Evolutionary conservation across 805 yeast species (phyloP), one percentile per base, ranked within the genome.

Genomic region (Monosporozyma yasuniensis): DNA sequence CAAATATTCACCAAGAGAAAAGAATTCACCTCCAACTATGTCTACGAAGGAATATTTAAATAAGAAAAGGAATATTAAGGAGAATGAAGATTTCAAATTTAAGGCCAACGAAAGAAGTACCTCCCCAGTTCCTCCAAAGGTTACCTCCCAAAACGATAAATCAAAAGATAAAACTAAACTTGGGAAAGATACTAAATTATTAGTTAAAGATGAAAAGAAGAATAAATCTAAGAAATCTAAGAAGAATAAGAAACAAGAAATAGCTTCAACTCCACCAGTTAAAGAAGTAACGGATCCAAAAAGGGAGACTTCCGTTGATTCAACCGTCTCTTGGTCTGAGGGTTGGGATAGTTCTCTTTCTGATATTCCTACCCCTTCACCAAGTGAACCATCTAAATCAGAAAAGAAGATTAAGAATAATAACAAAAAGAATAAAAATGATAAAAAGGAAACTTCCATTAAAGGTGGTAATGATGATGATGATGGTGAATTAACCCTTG

Each of bases 401-500:
- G 23, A 43, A 28, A 27, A 16, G 16, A 43, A 43, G 14, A 12
- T 9, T 2, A 43, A 9, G 16, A 18, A 47, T n/a, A 46, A 34
- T 10, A 37, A 46, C 12, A 39, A 46, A 9, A 23, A 46, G 14
- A 47, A 19, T 10, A 23, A 47, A 19, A 34, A 12, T 3, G 23
- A n/a, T 14, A 42, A 12, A 3, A 34, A 28, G 1, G 59, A 46
- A 9, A 51, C 50, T 14, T 44, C 37, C 10, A 16, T 4, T 28
- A 32, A 16, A 6, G n/a, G n/a, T n/a, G n/a, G n/a, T n/a, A n/a
- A n/a, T n/a, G n/a, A n/a, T n/a, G n/a, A 21, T 10, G 34, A 21
- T 10, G 46, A 19, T 19, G 23, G 18, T 16, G 35, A 43, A 2
- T 57, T 46, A 7, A 52, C 49, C n/a, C 45, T 57, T 18, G 69